These are phyloP conservation scores for Saccharomyces eubayanus DNA, from an alignment of 805 yeast genomes.

Conservation along the genomic window DNA sequence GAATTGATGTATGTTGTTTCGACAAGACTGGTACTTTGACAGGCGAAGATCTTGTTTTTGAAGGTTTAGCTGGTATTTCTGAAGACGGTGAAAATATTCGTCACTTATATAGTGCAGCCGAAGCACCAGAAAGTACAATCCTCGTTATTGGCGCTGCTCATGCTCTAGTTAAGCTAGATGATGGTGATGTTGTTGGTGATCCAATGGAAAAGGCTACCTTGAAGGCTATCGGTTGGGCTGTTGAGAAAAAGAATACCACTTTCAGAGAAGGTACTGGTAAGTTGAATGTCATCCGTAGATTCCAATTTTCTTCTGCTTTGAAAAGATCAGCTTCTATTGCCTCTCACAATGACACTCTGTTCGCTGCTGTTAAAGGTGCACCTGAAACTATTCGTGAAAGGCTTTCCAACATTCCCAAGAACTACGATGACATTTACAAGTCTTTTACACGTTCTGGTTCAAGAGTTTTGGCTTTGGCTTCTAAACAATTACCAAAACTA, in stretches of 20 bases:
- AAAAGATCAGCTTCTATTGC: conserved; percentile 91
- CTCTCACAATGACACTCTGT: conserved; percentile 42
- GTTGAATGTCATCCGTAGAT: conserved; percentile 76
- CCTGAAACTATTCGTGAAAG: conserved; percentile 88
- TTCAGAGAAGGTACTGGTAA: conserved; percentile 39
- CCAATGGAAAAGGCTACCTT: conserved; percentile 98
- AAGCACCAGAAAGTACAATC: conserved; percentile 62
- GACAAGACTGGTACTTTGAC: conserved; percentile 98
- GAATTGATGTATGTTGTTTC: conserved; percentile 96
- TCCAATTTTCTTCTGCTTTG: conserved; percentile 92
- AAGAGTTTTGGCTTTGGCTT: conserved; percentile 92
- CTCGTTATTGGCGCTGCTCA: conserved; percentile 89
- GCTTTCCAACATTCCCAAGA: conserved; percentile 60
- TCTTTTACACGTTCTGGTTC: conserved; percentile 92
- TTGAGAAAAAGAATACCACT: conserved; percentile 67
- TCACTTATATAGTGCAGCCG: conserved; percentile 43
- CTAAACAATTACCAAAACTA: conserved; percentile 56
- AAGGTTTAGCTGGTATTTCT: conserved; percentile 84
- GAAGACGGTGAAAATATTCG: conserved; percentile 40
- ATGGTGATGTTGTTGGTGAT: conserved; percentile 97
- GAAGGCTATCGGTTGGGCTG: conserved; percentile 77
- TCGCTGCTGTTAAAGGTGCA: conserved; percentile 93
- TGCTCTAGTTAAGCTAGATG: conserved; percentile 87
- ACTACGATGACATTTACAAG: conserved; percentile 79
- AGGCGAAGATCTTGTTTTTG: conserved; percentile 91